phyloP scores from a whole-genome alignment of 2,329 filamentous ascomycete genomes.

The Penicillium sp. region DNA sequence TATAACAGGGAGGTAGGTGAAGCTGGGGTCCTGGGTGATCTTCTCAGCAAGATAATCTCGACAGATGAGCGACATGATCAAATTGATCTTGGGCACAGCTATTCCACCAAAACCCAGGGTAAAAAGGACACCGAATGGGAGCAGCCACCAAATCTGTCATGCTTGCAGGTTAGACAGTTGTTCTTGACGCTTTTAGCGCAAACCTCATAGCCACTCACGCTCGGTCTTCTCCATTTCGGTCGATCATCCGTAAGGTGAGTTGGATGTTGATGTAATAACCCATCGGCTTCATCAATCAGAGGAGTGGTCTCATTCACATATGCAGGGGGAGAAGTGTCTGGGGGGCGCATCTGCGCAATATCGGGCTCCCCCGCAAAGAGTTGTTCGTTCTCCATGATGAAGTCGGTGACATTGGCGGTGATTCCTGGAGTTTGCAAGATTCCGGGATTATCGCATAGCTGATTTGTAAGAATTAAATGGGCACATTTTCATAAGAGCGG shows the following conservation, averaged over 20 bases:
- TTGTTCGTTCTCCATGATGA: conserved; percentile 35
- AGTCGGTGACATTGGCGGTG: background rate
- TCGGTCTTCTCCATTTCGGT: conserved; percentile 52
- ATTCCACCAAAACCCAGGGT: conserved; percentile 83
- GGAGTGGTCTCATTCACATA: conserved; percentile 1
- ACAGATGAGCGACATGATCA: conserved; percentile 82
- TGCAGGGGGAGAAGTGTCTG: conserved; percentile 5
- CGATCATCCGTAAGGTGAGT: background rate
- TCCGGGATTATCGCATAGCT: background rate
- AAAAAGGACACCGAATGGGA: conserved; percentile 76
- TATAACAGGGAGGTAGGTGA: conserved; percentile 62
- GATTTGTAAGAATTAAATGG: conserved; percentile 4
- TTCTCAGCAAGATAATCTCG: conserved; percentile 74
- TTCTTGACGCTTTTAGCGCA: background rate
- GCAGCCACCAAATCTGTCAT: conserved; percentile 72
- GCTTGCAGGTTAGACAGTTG: conserved; percentile 9
- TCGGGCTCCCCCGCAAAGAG: conserved; percentile 33
- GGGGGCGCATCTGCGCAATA: conserved; percentile 25
- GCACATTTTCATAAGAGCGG: background rate
- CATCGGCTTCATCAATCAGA: background rate
- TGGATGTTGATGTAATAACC: background rate
- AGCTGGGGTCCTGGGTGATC: conserved; percentile 56
- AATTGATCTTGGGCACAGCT: conserved; percentile 80
- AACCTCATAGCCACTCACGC: conserved; percentile 38
- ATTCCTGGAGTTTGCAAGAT: background rate